These are phyloP conservation scores for Dendrobium catenatum DNA, from an alignment of 106 monocot genomes.

Conservation along the genomic window DNA sequence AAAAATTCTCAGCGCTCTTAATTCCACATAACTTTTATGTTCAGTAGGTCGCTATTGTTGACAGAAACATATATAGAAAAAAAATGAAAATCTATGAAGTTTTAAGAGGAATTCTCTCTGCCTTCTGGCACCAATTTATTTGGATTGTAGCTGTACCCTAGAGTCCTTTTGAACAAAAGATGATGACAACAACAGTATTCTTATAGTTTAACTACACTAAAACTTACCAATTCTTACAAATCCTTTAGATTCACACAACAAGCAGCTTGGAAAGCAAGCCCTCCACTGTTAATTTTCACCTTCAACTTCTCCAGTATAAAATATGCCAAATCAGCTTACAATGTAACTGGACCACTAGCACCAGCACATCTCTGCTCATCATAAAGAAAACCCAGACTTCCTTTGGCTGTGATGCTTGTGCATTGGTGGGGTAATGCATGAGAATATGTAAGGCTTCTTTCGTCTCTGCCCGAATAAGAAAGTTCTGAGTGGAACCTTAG, in stretches of 20 bases:
- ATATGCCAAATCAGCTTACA: neutral
- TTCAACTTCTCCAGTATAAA: neutral
- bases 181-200: neutral
- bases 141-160: neutral
- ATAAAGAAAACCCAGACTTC: neutral
- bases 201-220: neutral
- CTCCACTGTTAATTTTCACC: neutral
- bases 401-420: constrained; percentile 60
- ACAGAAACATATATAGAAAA: no score
- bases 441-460: constrained; percentile 82
- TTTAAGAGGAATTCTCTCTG: no score
- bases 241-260: neutral
- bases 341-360: neutral
- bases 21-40: no score
- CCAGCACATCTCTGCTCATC: neutral
- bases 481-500: constrained; percentile 58
- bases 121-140: neutral
- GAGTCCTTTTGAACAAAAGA: neutral
- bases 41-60: no score
- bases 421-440: constrained; percentile 84
- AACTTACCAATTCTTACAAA: neutral
- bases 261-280: neutral
- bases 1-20: no score
- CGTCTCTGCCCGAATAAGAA: constrained; percentile 80
- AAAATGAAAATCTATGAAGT: no score